Evolutionary conservation across 2,329 filamentous ascomycete genomes (phyloP).

Genomic region (Colletotrichum graminicola): DNA sequence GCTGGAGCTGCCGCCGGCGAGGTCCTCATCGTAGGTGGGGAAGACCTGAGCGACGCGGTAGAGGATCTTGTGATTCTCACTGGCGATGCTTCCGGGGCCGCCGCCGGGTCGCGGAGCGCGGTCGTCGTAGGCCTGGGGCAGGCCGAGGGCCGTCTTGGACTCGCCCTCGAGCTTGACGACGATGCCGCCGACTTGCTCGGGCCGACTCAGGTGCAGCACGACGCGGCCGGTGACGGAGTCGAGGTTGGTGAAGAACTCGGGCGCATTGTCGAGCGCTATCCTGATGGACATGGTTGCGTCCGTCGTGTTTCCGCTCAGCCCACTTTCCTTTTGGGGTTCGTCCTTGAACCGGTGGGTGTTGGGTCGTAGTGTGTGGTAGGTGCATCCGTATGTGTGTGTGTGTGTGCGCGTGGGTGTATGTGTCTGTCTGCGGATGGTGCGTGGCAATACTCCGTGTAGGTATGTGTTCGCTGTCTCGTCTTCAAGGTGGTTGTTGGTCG

Average conservation of each 20-base stretch:
- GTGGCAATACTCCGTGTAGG: neutral
- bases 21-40: constrained; percentile 65
- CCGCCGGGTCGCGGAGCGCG: constrained; percentile 50
- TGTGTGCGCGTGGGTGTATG: neutral
- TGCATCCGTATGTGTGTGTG: neutral
- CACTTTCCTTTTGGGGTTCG: constrained; percentile 23
- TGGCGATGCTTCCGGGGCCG: constrained; percentile 58
- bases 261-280: constrained; percentile 74
- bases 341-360: constrained; percentile 4
- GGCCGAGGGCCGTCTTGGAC: constrained; percentile 73
- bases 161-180: constrained; percentile 89
- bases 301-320: constrained; percentile 44
- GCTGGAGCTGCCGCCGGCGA: constrained; percentile 56
- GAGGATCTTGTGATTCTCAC: constrained; percentile 78
- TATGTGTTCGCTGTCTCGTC: neutral
- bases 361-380: neutral
- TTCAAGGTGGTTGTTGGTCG: constrained; percentile 14
- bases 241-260: constrained; percentile 83
- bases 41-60: constrained; percentile 82
- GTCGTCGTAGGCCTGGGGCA: constrained; percentile 59
- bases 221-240: constrained; percentile 77
- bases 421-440: no score
- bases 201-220: constrained; percentile 68
- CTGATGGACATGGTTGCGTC: constrained; percentile 70
- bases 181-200: constrained; percentile 79